phyloP scores from a whole-genome alignment of 1,284 basidiomycete species.

The Moesziomyces globuligerus region DNA sequence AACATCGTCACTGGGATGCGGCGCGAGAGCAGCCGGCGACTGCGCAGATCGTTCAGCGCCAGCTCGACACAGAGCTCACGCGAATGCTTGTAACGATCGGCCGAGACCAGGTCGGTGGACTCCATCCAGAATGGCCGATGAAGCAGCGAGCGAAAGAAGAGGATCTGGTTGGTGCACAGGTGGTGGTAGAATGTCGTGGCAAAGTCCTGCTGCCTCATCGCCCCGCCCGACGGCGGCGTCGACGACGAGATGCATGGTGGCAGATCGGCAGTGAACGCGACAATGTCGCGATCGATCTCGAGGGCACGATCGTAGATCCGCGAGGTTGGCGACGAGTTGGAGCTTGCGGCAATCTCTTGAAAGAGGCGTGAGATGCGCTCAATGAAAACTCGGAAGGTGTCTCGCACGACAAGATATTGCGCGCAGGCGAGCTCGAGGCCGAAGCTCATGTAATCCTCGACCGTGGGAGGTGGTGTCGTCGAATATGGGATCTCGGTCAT shows the following conservation, averaged over 20 bases:
- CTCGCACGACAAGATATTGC: constrained; percentile 41
- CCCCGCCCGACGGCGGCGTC: constrained; percentile 20
- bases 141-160: constrained; percentile 41
- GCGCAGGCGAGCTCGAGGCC: constrained; percentile 39
- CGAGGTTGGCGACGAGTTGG: constrained; percentile 20
- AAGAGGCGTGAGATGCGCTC: constrained; percentile 40
- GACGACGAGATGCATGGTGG: constrained; percentile 28
- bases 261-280: constrained; percentile 17
- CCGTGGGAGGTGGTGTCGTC: constrained; percentile 24
- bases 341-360: constrained; percentile 39
- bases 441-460: constrained; percentile 26
- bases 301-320: constrained; percentile 39
- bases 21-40: constrained; percentile 33
- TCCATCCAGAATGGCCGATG: constrained; percentile 49
- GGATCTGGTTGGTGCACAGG: constrained; percentile 40
- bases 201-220: constrained; percentile 38
- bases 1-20: constrained; percentile 41
- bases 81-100: constrained; percentile 23
- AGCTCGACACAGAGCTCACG: constrained; percentile 42
- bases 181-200: constrained; percentile 44
- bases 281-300: constrained; percentile 37
- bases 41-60: constrained; percentile 33
- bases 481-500: constrained; percentile 45
- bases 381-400: constrained; percentile 28
- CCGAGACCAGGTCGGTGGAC: constrained; percentile 27